These are phyloP conservation scores for Persicaria tinctoria DNA, from an alignment of 148 eudicot genomes.

Conservation along the genomic window DNA sequence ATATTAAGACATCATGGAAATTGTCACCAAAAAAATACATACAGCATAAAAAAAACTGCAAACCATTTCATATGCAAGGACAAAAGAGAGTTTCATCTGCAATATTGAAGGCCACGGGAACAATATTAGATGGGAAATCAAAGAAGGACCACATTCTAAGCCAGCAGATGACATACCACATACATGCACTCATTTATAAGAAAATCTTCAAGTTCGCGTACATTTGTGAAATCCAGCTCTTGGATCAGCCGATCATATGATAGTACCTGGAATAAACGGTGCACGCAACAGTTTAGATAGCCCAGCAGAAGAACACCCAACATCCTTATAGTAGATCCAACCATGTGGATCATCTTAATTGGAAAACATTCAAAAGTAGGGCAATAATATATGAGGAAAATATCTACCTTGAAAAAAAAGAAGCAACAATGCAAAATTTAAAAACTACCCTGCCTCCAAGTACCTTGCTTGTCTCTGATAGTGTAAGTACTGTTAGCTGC, in stretches of 20 bases:
- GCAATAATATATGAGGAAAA: not conserved
- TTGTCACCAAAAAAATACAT: not conserved
- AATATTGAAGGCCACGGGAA: not conserved
- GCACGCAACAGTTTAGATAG: not conserved
- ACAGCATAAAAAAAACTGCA: not conserved
- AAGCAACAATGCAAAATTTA: not conserved
- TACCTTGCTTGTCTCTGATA: slow-evolving; percentile 92
- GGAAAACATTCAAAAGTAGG: not conserved
- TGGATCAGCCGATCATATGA: slow-evolving; percentile 79
- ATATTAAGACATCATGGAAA: not conserved
- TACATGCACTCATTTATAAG: slow-evolving; percentile 98
- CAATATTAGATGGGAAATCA: not conserved
- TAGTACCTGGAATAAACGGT: slow-evolving; percentile 44
- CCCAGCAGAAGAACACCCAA: not conserved
- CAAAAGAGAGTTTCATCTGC: too few relatives aligned
- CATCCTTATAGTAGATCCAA: not conserved
- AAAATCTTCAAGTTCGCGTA: slow-evolving; percentile 95
- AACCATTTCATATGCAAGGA: too few relatives aligned
- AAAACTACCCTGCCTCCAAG: not conserved
- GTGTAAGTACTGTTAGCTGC: slow-evolving; percentile 85
- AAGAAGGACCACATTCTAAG: not conserved
- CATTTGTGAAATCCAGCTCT: slow-evolving; percentile 86
- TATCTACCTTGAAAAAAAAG: not conserved
- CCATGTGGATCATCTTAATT: not conserved
- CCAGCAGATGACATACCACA: slow-evolving; percentile 53